phyloP scores from a whole-genome alignment of 2,329 filamentous ascomycete genomes.

The Cordyceps cicadae region DNA sequence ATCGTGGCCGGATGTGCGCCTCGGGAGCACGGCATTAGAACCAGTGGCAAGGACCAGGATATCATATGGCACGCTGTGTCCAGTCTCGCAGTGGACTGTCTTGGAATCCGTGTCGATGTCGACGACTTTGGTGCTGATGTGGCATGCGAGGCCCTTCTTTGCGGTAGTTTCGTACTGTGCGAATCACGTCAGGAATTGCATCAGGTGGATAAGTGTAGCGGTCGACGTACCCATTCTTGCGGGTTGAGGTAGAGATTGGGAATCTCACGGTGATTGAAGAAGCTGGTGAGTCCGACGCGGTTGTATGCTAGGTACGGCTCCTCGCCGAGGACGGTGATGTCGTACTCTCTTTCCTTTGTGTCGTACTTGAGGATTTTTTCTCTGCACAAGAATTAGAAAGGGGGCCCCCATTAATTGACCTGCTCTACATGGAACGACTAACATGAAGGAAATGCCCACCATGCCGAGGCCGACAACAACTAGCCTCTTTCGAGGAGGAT shows the following conservation, averaged over 20 bases:
- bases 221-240: slow-evolving; percentile 58
- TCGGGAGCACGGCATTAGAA: slow-evolving; percentile 64
- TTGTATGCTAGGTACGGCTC: slow-evolving; percentile 86
- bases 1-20: slow-evolving; percentile 65
- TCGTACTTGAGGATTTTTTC: slow-evolving; percentile 87
- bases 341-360: slow-evolving; percentile 63
- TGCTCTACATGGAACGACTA: slow-evolving; percentile 28
- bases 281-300: slow-evolving; percentile 78
- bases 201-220: no score
- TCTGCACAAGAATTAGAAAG: slow-evolving; percentile 33
- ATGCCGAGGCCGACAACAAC: slow-evolving; percentile 86
- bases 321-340: slow-evolving; percentile 79
- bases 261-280: slow-evolving; percentile 77
- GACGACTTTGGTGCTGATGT: slow-evolving; percentile 64
- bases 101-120: slow-evolving; percentile 40
- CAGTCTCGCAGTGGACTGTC: slow-evolving; percentile 9
- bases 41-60: slow-evolving; percentile 72
- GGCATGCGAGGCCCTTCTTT: slow-evolving; percentile 62
- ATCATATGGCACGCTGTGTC: slow-evolving; percentile 56
- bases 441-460: slow-evolving; percentile 88
- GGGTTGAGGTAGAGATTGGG: slow-evolving; percentile 87
- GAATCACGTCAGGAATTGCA: background rate
- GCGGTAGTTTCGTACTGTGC: slow-evolving; percentile 58
- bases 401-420: slow-evolving; percentile 12
- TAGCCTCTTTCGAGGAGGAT: slow-evolving; percentile 46